Conservation (phyloP, 345 rosid species). For the Stellera chamaejasme region DNA sequence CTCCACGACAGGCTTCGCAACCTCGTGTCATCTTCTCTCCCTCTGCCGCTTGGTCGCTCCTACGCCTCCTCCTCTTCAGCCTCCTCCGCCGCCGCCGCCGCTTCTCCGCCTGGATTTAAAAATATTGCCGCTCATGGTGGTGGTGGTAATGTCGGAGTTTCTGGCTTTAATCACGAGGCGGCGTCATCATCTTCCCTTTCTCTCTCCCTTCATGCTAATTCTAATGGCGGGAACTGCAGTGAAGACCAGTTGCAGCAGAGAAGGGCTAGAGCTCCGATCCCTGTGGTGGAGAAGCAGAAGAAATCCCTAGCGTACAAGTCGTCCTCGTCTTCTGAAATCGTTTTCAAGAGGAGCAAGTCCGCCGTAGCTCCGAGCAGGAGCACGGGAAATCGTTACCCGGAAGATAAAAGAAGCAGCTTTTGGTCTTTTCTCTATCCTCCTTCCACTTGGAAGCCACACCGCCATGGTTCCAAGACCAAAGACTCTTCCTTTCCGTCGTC, state of each 20-base stretch:
- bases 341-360: conserved; percentile 73
- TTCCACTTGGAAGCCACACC: conserved; percentile 12
- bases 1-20: conserved; percentile 91
- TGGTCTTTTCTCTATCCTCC: conserved; percentile 70
- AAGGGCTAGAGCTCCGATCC: conserved; percentile 46
- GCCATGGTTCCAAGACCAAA: conserved; percentile 15
- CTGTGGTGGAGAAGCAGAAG: conserved; percentile 62
- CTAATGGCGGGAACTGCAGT: conserved; percentile 10
- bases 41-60: conserved; percentile 34
- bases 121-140: conserved; percentile 32
- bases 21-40: conserved; percentile 76
- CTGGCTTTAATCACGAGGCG: conserved; percentile 5
- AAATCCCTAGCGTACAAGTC: conserved; percentile 33
- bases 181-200: conserved; percentile 34
- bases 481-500: conserved; percentile 4
- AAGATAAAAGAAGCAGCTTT: conserved; percentile 45
- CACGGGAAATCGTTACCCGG: conserved; percentile 16
- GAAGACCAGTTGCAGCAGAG: conserved; percentile 17
- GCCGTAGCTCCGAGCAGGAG: conserved; percentile 30
- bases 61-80: conserved; percentile 11
- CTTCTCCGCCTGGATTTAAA: conserved; percentile 56
- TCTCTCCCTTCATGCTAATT: conserved; percentile 22
- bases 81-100: conserved; percentile 20
- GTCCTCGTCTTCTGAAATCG: conserved; percentile 16
- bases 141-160: conserved; percentile 5